Conservation (phyloP, 805 yeast species). For the Maudiozyma bulderi region DNA sequence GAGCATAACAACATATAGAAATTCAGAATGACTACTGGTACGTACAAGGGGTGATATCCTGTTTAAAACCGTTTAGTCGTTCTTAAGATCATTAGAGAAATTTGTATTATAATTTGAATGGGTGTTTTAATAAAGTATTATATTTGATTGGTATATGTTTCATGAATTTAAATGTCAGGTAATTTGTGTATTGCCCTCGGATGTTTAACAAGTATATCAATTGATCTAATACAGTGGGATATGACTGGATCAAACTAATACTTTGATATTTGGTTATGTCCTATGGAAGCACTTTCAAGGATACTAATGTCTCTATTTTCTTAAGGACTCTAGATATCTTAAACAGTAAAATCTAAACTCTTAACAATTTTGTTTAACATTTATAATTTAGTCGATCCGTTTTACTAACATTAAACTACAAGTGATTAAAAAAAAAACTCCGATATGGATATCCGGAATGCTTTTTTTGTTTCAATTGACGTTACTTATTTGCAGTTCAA, state of each 20-base stretch:
- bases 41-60: slow-evolving; percentile 33
- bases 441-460: background rate
- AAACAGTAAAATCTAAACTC: slow-evolving; percentile 3
- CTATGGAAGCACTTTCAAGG: too few relatives aligned
- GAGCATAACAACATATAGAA: background rate
- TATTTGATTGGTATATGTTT: background rate
- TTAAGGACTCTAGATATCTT: slow-evolving; percentile 2
- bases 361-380: background rate
- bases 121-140: background rate
- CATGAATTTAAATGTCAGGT: background rate
- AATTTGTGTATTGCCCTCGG: background rate
- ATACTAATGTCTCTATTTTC: background rate
- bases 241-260: background rate
- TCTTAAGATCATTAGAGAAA: slow-evolving; percentile 11
- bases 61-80: slow-evolving; percentile 32
- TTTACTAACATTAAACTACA: background rate
- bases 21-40: slow-evolving; percentile 33
- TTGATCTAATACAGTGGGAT: background rate
- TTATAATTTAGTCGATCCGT: background rate
- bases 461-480: background rate
- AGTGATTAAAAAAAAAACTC: background rate
- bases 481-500: slow-evolving; percentile 33
- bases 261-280: too few relatives aligned
- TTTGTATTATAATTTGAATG: background rate
- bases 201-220: background rate